A percentile compares a stretch with the other conserved stretches of the same genome.
phyloP scores from a whole-genome alignment of 1,139 yeast genomes.

The Candida frijolesensis region DNA sequence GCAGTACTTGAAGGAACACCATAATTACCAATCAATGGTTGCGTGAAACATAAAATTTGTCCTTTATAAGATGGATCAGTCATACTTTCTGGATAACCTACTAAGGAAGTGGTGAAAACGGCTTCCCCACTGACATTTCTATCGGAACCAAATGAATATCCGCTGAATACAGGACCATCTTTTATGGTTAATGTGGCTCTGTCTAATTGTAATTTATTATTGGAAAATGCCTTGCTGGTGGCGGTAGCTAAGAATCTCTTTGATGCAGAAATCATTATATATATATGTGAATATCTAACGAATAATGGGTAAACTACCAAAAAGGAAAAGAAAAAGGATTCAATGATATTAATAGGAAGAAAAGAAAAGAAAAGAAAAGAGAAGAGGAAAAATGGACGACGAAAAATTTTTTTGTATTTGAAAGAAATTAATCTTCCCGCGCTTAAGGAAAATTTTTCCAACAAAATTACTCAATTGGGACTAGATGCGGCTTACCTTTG shows the following conservation, averaged over 20 bases:
- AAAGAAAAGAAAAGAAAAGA: background rate
- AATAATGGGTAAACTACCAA: too few species aligned
- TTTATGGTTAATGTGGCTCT: slow-evolving; percentile 90
- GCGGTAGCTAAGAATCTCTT: slow-evolving; percentile 30
- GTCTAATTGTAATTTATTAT: slow-evolving; percentile 52
- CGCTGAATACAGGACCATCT: slow-evolving; percentile 92
- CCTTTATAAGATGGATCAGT: slow-evolving; percentile 97
- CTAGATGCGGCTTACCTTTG: slow-evolving; percentile 5
- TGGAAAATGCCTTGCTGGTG: slow-evolving; percentile 25
- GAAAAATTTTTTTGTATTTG: slow-evolving; percentile 6
- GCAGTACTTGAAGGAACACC: slow-evolving; percentile 90
- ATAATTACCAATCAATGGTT: slow-evolving; percentile 95
- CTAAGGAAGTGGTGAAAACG: slow-evolving; percentile 94
- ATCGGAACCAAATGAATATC: slow-evolving; percentile 93
- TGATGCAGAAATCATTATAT: slow-evolving; percentile 5
- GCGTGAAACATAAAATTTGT: slow-evolving; percentile 94
- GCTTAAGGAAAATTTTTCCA: slow-evolving; percentile 30
- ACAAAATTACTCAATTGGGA: slow-evolving; percentile 35
- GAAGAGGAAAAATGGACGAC: slow-evolving; percentile 5
- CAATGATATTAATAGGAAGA: background rate
- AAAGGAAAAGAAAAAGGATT: too few species aligned
- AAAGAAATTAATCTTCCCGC: slow-evolving; percentile 39
- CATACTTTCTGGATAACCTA: slow-evolving; percentile 98
- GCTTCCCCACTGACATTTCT: slow-evolving; percentile 94
- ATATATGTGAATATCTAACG: background rate